These are phyloP conservation scores for Fomitopsis pinicola DNA, from an alignment of 1,284 basidiomycete genomes.

Conservation along the genomic window DNA sequence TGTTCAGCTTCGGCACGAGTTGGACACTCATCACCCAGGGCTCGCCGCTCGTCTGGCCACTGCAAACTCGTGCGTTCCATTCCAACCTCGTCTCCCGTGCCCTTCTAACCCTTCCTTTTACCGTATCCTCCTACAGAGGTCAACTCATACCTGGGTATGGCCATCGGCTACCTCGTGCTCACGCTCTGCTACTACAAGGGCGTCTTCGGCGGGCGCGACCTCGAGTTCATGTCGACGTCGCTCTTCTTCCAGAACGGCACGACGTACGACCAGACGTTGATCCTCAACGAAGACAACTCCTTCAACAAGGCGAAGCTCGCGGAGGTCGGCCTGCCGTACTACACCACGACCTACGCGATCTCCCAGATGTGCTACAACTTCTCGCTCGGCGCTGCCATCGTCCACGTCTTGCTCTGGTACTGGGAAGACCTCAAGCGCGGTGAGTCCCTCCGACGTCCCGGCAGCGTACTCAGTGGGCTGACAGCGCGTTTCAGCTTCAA, in stretches of 20 bases:
- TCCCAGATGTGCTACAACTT: conserved; percentile 49
- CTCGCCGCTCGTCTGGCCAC: conserved; percentile 46
- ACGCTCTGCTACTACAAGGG: conserved; percentile 46
- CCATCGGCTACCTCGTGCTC: conserved; percentile 42
- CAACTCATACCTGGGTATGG: conserved; percentile 46
- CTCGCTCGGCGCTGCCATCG: conserved; percentile 44
- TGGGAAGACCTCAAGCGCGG: conserved; percentile 40
- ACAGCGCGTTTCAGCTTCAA: conserved; percentile 4
- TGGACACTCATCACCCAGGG: conserved; percentile 55
- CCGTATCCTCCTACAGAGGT: conserved; percentile 25
- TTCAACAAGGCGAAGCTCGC: conserved; percentile 37
- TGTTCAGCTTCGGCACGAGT: conserved; percentile 44
- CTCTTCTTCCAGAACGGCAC: conserved; percentile 39
- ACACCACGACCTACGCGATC: conserved; percentile 46
- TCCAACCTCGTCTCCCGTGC: not conserved
- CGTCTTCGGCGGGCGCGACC: conserved; percentile 42
- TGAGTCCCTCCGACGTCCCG: conserved; percentile 8
- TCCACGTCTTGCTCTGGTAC: conserved; percentile 47
- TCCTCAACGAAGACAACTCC: conserved; percentile 38
- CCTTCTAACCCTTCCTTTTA: not conserved
- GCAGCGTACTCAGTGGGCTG: not conserved
- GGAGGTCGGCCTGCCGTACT: conserved; percentile 40
- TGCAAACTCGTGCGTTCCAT: conserved; percentile 39
- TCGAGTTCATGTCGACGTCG: conserved; percentile 47
- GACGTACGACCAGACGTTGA: conserved; percentile 41